Evolutionary conservation across 176 grass and related monocot species (phyloP).

Genomic region (Melocanna baccifera): DNA sequence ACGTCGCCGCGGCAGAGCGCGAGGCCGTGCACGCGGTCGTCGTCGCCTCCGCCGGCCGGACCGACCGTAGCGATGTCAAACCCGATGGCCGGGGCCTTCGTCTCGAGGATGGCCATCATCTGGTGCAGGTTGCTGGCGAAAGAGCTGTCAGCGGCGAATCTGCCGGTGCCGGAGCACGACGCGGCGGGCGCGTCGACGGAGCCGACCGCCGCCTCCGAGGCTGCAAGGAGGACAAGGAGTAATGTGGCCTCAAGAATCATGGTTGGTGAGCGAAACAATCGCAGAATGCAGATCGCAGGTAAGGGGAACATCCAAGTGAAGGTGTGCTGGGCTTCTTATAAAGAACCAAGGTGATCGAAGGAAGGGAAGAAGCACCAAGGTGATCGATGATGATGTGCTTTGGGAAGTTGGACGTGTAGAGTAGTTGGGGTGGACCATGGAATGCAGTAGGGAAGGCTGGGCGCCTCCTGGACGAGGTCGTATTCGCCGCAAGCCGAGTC

Average conservation of each 20-base stretch:
- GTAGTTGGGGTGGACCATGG: conserved; percentile 27
- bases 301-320: not conserved
- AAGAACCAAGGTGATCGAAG: not conserved
- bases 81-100: conserved; percentile 51
- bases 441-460: not conserved
- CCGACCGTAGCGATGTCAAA: conserved; percentile 63
- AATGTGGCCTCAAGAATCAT: conserved; percentile 34
- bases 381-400: not conserved
- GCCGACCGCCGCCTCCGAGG: not conserved
- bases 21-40: conserved; percentile 50
- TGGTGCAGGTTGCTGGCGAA: conserved; percentile 41
- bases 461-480: conserved; percentile 34
- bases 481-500: not conserved
- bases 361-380: conserved; percentile 18
- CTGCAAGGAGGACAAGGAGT: conserved; percentile 1
- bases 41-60: not conserved
- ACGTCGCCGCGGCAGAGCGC: conserved; percentile 77
- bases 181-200: conserved; percentile 1
- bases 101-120: conserved; percentile 42
- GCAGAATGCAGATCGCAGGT: not conserved
- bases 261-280: not conserved
- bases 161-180: conserved; percentile 25
- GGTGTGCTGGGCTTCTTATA: not conserved
- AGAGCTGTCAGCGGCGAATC: conserved; percentile 25
- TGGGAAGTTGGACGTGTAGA: not conserved